Percentiles rank a stretch among this genome's conserved stretches.
Conservation (phyloP, 2,329 filamentous ascomycete genomes). For the Beauveria caledonica region DNA sequence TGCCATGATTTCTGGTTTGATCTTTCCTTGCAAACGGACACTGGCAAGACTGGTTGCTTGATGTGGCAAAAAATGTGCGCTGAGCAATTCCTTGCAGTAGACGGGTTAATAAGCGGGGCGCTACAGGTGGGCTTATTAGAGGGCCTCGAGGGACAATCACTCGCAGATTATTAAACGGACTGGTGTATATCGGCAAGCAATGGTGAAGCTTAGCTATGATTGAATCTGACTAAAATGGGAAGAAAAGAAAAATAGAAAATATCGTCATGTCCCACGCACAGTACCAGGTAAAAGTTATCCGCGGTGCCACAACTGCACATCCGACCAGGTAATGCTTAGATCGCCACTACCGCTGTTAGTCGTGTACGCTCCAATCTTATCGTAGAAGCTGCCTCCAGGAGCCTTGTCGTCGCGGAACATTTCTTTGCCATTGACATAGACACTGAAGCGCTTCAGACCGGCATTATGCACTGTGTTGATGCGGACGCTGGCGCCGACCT, state of each 20-base stretch:
- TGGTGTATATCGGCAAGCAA: too few species aligned
- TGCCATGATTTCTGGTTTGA: constrained; percentile 24
- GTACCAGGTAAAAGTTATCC: neutral
- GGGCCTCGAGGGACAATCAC: neutral
- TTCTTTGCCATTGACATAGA: constrained; percentile 19
- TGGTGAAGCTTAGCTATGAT: too few species aligned
- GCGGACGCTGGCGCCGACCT: constrained; percentile 15
- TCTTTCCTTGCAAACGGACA: neutral
- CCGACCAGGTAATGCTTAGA: constrained; percentile 1
- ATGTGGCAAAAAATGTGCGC: neutral
- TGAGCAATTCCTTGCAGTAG: neutral
- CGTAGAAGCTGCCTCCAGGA: constrained; percentile 19
- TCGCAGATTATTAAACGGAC: too few species aligned
- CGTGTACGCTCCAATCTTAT: constrained; percentile 20
- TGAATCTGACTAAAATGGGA: too few species aligned
- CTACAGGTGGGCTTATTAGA: too few species aligned
- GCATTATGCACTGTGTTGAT: constrained; percentile 20
- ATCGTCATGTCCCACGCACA: neutral
- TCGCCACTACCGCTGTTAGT: constrained; percentile 17
- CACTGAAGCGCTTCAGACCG: constrained; percentile 13
- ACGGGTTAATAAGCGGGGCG: neutral
- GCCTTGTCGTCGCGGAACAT: constrained; percentile 15
- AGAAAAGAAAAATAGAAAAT: too few species aligned
- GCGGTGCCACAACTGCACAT: constrained; percentile 8
- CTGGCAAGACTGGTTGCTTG: neutral